Conservation (phyloP, 2,329 filamentous ascomycete species). For the Alternaria panax region DNA sequence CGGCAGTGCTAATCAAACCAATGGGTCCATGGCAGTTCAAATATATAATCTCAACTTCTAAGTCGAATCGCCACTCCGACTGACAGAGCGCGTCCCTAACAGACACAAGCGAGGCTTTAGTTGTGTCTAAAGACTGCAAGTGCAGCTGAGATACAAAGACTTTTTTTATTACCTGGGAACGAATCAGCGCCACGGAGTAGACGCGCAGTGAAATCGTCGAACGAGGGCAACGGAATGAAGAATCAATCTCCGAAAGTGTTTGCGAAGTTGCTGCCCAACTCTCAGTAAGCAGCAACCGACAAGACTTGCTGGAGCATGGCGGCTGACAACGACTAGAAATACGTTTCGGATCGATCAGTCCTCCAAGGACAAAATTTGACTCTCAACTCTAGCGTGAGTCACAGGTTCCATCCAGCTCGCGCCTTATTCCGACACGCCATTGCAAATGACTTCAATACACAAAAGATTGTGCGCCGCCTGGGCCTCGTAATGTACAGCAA, state of each 20-base stretch:
- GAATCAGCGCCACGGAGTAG: neutral
- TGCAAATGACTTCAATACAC: neutral
- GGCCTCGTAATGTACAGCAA: neutral
- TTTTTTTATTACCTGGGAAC: neutral
- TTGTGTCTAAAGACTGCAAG: neutral
- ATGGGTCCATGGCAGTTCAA: neutral
- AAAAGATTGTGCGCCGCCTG: neutral
- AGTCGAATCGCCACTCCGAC: neutral
- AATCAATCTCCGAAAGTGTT: neutral
- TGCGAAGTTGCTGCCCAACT: neutral
- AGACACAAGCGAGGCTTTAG: constrained; percentile 2
- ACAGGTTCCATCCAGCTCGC: neutral
- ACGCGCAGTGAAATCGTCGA: neutral
- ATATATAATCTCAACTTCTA: constrained; percentile 9
- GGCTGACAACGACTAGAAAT: neutral
- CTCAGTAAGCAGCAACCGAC: neutral
- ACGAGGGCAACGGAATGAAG: neutral
- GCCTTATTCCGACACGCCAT: neutral
- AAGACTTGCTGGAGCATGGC: neutral
- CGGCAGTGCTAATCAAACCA: constrained; percentile 9
- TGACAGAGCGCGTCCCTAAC: neutral
- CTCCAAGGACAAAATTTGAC: neutral
- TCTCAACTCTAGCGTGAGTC: neutral
- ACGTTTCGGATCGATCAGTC: neutral
- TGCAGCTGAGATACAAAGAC: neutral